These are phyloP conservation scores for Lecanicillium sp. DNA, from an alignment of 2,329 filamentous ascomycete species.

Conservation along the genomic window DNA sequence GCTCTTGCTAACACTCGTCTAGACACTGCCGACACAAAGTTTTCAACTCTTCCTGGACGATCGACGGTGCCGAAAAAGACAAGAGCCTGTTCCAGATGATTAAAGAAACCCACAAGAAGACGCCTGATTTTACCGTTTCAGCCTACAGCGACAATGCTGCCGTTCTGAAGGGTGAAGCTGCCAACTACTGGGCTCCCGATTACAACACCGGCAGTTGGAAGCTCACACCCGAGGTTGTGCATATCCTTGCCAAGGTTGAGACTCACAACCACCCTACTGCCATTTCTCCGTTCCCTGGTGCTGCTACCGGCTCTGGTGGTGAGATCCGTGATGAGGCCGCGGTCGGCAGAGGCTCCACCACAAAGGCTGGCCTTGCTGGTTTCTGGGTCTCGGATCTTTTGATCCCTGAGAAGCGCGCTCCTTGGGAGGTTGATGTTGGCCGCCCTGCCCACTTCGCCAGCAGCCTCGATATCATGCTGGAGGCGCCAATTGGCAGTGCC, in stretches of 20 bases:
- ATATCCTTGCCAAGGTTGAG: conserved; percentile 90
- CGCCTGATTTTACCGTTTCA: conserved; percentile 76
- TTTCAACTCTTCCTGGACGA: conserved; percentile 95
- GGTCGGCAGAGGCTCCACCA: conserved; percentile 83
- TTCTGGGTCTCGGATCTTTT: conserved; percentile 93
- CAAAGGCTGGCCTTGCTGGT: conserved; percentile 84
- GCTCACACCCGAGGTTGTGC: conserved; percentile 75
- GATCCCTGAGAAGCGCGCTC: conserved; percentile 72
- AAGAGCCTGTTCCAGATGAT: conserved; percentile 94
- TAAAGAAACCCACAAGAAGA: conserved; percentile 81
- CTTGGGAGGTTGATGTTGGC: conserved; percentile 89
- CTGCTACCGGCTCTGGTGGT: conserved; percentile 89
- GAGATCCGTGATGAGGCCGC: conserved; percentile 95
- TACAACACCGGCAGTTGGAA: conserved; percentile 81
- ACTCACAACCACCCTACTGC: conserved; percentile 97
- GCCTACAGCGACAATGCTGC: conserved; percentile 98
- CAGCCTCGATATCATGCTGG: conserved; percentile 93
- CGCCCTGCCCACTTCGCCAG: conserved; percentile 88
- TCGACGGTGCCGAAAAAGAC: conserved; percentile 74
- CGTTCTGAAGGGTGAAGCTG: conserved; percentile 46
- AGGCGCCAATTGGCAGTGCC: conserved; percentile 90
- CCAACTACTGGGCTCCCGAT: conserved; percentile 72
- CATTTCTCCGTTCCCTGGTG: conserved; percentile 86
- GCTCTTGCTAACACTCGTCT: no score
- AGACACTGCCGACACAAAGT: conserved; percentile 71